phyloP scores from a whole-genome alignment of 1,284 basidiomycete species.

The Ganoderma leucocontextum region DNA sequence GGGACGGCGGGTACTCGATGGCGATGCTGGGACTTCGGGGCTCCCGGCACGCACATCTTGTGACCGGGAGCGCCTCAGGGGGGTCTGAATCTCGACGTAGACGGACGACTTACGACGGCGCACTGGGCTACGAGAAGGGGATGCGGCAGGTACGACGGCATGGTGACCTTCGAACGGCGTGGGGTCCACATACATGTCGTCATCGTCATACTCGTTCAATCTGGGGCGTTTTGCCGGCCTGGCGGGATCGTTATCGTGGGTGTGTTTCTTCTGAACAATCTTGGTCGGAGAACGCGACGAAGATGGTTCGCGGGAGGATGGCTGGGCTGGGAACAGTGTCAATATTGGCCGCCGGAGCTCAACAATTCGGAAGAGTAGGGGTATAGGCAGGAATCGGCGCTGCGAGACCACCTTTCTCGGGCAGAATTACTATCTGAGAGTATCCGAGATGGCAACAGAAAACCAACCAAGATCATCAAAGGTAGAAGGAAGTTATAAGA shows the following conservation, averaged over 20 bases:
- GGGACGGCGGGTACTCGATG: background rate
- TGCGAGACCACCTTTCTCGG: background rate
- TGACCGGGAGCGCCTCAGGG: background rate
- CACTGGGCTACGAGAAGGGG: background rate
- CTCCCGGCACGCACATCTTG: background rate
- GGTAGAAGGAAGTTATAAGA: too few relatives aligned
- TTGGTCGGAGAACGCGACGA: conserved; percentile 1
- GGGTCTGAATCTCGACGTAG: conserved; percentile 15
- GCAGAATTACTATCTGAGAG: too few relatives aligned
- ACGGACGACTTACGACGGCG: conserved; percentile 17
- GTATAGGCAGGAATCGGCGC: background rate
- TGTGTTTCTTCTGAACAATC: background rate
- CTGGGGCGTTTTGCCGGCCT: conserved; percentile 1
- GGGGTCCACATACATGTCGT: conserved; percentile 4
- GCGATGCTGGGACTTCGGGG: background rate
- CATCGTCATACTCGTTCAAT: conserved; percentile 4
- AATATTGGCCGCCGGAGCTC: background rate
- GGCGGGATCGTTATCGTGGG: background rate
- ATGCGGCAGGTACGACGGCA: too few relatives aligned
- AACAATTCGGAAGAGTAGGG: background rate
- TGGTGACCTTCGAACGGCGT: background rate
- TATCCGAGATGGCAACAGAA: too few relatives aligned
- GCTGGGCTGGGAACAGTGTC: background rate
- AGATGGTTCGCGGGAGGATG: background rate
- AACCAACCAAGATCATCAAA: too few relatives aligned